Conservation (phyloP, 2,329 filamentous ascomycete species). For the Phyllosticta citriasiana region DNA sequence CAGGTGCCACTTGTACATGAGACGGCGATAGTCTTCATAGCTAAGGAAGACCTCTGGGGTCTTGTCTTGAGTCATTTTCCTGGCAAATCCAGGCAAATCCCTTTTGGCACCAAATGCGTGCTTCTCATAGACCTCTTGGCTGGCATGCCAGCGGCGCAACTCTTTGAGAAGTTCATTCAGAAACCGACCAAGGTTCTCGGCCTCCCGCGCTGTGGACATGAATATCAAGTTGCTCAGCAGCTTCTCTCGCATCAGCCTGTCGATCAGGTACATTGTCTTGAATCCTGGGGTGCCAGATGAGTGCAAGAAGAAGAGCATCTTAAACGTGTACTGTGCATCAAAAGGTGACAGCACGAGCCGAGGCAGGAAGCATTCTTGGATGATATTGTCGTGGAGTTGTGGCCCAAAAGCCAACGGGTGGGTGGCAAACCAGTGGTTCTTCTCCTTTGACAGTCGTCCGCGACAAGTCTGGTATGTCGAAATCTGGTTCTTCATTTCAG, state of each 20-base stretch:
- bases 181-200: conserved; percentile 87
- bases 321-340: conserved; percentile 82
- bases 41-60: conserved; percentile 59
- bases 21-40: conserved; percentile 74
- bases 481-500: conserved; percentile 63
- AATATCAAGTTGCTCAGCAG: conserved; percentile 76
- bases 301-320: conserved; percentile 80
- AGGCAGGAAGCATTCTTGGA: conserved; percentile 90
- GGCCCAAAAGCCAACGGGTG: conserved; percentile 49
- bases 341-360: conserved; percentile 72
- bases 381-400: conserved; percentile 60
- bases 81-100: conserved; percentile 69
- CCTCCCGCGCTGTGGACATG: conserved; percentile 79
- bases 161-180: conserved; percentile 73
- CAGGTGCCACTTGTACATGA: conserved; percentile 86
- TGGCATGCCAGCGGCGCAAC: conserved; percentile 72
- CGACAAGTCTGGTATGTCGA: conserved; percentile 47
- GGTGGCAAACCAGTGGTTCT: conserved; percentile 65
- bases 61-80: conserved; percentile 58
- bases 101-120: conserved; percentile 61
- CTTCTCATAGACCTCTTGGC: conserved; percentile 66
- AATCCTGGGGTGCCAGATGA: conserved; percentile 77
- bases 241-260: conserved; percentile 75
- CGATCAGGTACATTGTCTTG: conserved; percentile 72
- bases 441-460: conserved; percentile 62